A percentile compares a stretch with the other conserved stretches of the same genome.
phyloP scores from a whole-genome alignment of 345 rosid species.

The Cardiospermum halicacabum region DNA sequence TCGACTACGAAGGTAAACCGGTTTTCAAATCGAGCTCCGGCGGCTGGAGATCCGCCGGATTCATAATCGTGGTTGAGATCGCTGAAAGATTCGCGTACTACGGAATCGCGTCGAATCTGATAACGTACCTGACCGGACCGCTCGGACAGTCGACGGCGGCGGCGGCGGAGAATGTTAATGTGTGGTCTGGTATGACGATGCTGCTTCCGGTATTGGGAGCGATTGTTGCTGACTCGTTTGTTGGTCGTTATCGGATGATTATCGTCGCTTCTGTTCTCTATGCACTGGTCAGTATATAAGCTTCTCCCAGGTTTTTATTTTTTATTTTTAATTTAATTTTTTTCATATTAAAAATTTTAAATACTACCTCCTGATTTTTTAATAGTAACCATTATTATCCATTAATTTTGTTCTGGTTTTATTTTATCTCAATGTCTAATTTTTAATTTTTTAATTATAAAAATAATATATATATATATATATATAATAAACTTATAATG shows the following conservation, averaged over 20 bases:
- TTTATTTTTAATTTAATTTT: no score
- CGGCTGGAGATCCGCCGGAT: conserved; percentile 48
- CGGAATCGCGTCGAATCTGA: conserved; percentile 44
- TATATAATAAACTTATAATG: no score
- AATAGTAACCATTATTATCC: no score
- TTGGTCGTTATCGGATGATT: conserved; percentile 52
- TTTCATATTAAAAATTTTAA: no score
- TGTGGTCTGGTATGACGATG: conserved; percentile 43
- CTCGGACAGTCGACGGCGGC: conserved; percentile 41
- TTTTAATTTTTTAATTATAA: no score
- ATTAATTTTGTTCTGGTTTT: no score
- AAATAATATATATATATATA: no score
- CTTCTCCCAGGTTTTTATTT: neutral
- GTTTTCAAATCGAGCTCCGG: conserved; percentile 33
- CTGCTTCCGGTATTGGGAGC: conserved; percentile 51
- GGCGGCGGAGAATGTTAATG: conserved; percentile 47
- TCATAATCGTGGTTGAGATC: conserved; percentile 48
- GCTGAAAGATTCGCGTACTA: conserved; percentile 47
- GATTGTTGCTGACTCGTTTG: conserved; percentile 41
- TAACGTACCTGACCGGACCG: conserved; percentile 43
- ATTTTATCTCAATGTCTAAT: no score
- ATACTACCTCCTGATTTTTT: no score
- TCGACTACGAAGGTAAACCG: conserved; percentile 30
- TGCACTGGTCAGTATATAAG: conserved; percentile 25
- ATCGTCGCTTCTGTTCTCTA: conserved; percentile 39